phyloP scores from a whole-genome alignment of 768 basidiomycete genomes.

The Agaricus subrufescens region DNA sequence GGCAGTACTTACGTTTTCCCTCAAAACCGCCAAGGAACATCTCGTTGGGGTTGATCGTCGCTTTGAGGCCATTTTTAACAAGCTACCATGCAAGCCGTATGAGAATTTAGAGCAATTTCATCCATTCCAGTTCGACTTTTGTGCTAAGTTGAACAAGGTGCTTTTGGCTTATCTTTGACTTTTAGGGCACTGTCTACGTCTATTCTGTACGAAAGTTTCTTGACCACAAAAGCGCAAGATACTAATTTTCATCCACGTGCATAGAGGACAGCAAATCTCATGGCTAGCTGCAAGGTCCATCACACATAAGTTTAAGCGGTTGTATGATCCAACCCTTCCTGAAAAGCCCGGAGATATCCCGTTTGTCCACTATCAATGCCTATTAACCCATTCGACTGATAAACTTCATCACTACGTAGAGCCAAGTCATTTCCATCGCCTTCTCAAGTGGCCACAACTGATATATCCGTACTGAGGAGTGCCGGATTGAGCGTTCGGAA shows the following conservation, averaged over 20 bases:
- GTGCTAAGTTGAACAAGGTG: not conserved
- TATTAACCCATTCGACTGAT: not conserved
- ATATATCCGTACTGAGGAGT: constrained; percentile 53
- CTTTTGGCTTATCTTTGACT: not conserved
- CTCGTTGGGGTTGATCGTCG: constrained; percentile 63
- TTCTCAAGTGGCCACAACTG: constrained; percentile 56
- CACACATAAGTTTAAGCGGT: constrained; percentile 68
- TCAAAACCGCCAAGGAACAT: constrained; percentile 70
- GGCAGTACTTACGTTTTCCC: constrained; percentile 69
- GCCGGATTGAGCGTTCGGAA: constrained; percentile 85
- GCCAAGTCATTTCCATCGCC: constrained; percentile 61
- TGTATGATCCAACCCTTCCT: constrained; percentile 71
- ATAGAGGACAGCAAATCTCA: constrained; percentile 76
- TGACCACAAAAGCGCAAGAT: not conserved
- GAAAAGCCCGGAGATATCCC: constrained; percentile 37
- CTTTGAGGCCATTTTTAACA: constrained; percentile 64
- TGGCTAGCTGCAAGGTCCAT: constrained; percentile 86
- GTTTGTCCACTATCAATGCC: not conserved
- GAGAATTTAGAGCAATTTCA: constrained; percentile 71
- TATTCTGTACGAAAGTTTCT: constrained; percentile 50
- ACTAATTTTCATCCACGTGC: not conserved
- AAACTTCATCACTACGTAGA: not conserved
- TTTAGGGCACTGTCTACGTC: constrained; percentile 63
- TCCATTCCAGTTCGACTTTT: constrained; percentile 61
- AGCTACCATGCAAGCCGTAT: constrained; percentile 71